phyloP scores from a whole-genome alignment of 164 flowering plant species.

The Chloranthus sessilifolius region DNA sequence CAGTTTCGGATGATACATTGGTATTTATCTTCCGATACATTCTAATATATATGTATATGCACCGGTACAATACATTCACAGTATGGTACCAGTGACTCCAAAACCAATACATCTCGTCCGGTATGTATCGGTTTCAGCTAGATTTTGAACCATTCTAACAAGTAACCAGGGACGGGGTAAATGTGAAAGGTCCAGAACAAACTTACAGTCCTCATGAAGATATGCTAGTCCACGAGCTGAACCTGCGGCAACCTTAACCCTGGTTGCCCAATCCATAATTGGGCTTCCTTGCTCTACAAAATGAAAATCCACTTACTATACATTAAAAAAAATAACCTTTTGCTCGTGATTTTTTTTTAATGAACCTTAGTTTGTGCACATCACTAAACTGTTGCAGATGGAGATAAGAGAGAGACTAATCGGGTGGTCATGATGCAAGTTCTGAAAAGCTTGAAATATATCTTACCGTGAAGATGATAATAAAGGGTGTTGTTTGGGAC shows the following conservation, averaged over 20 bases:
- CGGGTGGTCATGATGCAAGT: not conserved
- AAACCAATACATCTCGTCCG: too few relatives aligned
- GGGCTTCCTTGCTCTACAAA: conserved; percentile 48
- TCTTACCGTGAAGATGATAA: conserved; percentile 87
- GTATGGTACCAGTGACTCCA: too few relatives aligned
- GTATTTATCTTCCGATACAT: too few relatives aligned
- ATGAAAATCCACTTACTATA: not conserved
- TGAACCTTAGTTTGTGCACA: not conserved
- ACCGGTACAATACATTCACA: too few relatives aligned
- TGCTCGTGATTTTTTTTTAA: too few relatives aligned
- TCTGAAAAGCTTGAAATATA: not conserved
- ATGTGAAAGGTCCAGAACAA: too few relatives aligned
- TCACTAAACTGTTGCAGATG: conserved; percentile 1
- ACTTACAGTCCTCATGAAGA: conserved; percentile 89
- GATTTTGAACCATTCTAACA: too few relatives aligned
- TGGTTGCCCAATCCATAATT: conserved; percentile 66
- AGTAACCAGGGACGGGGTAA: too few relatives aligned
- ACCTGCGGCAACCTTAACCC: conserved; percentile 72
- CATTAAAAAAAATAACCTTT: not conserved
- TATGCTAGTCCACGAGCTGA: conserved; percentile 92
- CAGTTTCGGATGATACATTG: too few relatives aligned
- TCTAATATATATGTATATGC: too few relatives aligned
- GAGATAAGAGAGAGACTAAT: not conserved
- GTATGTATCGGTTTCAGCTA: too few relatives aligned
- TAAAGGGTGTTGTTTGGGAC: conserved; percentile 77